Evolutionary conservation across 805 yeast genomes (phyloP).

Genomic region (Lachancea fermentati): DNA sequence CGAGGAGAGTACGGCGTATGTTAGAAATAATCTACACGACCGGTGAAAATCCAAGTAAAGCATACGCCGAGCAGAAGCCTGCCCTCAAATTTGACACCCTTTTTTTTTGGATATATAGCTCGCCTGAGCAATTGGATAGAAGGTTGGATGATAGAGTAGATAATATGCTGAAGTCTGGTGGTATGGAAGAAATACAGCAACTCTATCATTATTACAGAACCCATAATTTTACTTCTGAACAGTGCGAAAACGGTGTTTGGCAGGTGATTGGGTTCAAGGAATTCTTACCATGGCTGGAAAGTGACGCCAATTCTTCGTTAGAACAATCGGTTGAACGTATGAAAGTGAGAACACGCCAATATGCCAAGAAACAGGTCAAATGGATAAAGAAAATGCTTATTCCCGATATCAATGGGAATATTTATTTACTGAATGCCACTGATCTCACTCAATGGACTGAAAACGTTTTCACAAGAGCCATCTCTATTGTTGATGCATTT

Average conservation of each 20-base stretch:
- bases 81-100: slow-evolving; percentile 55
- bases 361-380: slow-evolving; percentile 82
- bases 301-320: slow-evolving; percentile 27
- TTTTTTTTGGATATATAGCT: slow-evolving; percentile 78
- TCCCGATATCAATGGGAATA: slow-evolving; percentile 54
- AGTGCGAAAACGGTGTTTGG: slow-evolving; percentile 75
- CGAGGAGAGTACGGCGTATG: slow-evolving; percentile 70
- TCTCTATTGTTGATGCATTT: slow-evolving; percentile 41
- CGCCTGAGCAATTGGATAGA: slow-evolving; percentile 46
- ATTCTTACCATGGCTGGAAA: slow-evolving; percentile 62
- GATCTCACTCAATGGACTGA: slow-evolving; percentile 57
- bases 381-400: slow-evolving; percentile 78
- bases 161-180: slow-evolving; percentile 69
- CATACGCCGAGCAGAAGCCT: slow-evolving; percentile 60
- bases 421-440: slow-evolving; percentile 72
- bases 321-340: slow-evolving; percentile 57
- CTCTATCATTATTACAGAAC: slow-evolving; percentile 43
- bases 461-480: slow-evolving; percentile 53
- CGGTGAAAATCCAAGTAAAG: slow-evolving; percentile 61
- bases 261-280: slow-evolving; percentile 95
- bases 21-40: slow-evolving; percentile 71
- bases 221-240: slow-evolving; percentile 29
- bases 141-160: slow-evolving; percentile 80
- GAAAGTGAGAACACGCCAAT: slow-evolving; percentile 80
- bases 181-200: slow-evolving; percentile 59